Percentiles rank a stretch among this genome's conserved stretches.
phyloP scores from a whole-genome alignment of 257 asterid genomes.

The Solanum clarkiae region DNA sequence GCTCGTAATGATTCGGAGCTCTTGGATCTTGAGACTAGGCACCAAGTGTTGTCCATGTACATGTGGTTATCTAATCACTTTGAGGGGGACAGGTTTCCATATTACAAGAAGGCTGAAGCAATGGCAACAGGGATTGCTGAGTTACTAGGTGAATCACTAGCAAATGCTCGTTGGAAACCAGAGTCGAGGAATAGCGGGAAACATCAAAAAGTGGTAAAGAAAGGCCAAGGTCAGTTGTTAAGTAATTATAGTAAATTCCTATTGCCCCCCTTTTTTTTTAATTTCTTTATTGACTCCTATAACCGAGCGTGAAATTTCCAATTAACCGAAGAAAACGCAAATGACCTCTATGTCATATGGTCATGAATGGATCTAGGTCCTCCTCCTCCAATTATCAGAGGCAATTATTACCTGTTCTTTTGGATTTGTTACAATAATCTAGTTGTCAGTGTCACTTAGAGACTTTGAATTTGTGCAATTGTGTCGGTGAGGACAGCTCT shows the following conservation, averaged over 20 bases:
- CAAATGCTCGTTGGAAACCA: conserved; percentile 75
- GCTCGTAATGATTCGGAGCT: conserved; percentile 90
- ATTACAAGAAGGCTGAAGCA: conserved; percentile 57
- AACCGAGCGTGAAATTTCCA: background rate
- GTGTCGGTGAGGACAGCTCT: background rate
- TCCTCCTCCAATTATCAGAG: background rate
- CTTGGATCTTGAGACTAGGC: conserved; percentile 88
- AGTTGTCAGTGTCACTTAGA: background rate
- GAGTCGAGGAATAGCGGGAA: conserved; percentile 52
- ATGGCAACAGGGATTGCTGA: conserved; percentile 82
- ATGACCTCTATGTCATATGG: background rate
- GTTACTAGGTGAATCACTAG: conserved; percentile 68
- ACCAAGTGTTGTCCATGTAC: conserved; percentile 88
- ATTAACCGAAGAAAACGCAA: background rate
- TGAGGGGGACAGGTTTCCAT: conserved; percentile 66
- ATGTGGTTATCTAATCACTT: conserved; percentile 90
- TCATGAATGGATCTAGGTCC: background rate
- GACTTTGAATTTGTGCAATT: background rate
- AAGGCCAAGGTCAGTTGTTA: conserved; percentile 51
- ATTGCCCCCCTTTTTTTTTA: background rate
- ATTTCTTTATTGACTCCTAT: background rate
- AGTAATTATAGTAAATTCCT: conserved; percentile 21
- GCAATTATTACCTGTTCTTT: background rate
- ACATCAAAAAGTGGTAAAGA: conserved; percentile 36
- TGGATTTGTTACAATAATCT: background rate